Evolutionary conservation across 768 basidiomycete species (phyloP), one percentile per base, ranked within the genome.

Genomic region (Terana coerulea): DNA sequence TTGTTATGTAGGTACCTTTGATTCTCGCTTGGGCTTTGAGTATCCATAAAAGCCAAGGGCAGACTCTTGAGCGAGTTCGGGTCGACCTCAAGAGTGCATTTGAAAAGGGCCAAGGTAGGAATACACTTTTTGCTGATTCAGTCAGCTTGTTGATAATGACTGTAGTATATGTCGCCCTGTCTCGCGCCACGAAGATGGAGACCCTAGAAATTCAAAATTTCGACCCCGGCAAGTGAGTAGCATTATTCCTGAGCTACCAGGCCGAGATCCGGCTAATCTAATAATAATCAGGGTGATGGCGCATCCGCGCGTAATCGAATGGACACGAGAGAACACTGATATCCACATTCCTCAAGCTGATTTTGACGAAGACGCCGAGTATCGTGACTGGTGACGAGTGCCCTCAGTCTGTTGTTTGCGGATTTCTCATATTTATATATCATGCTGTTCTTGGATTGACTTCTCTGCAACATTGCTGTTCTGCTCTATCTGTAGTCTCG

Each of bases 31-130:
- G 90, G 87, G 90, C 91, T 0, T 73, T 93, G 63, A 85, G 83
- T 41, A 83, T 94, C 30, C 90, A 93, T 69, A 94, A 95, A 63
- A 86, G 85, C 3, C 92, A 95, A 64, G 92, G 92, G 0, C 91
- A 92, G 64, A 94, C 92, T 0, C 69, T 95, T 34, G 80, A 89
- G 45, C 75, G 88, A 45, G 89, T 94, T 52, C 87, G 83, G 53
- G 86, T 94, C 3, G 84, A 93, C 61, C 75, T 94, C 26, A 64
- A 70, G 53, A 75, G 77, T 33, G 85, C 81, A 1, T 95, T 95
- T 68, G 92, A 88, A 64, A 84, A 79, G 49, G 86, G 87, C 4
- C 83, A 89, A 80, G 86, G 86, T 82, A 44, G 47, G 64, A 46
- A 34, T 35, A 30, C 21, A 42, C 17, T 17, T 21, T 10, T 26